Conservation (phyloP, 176 grass and related monocot species). For the Microstegium vimineum region DNA sequence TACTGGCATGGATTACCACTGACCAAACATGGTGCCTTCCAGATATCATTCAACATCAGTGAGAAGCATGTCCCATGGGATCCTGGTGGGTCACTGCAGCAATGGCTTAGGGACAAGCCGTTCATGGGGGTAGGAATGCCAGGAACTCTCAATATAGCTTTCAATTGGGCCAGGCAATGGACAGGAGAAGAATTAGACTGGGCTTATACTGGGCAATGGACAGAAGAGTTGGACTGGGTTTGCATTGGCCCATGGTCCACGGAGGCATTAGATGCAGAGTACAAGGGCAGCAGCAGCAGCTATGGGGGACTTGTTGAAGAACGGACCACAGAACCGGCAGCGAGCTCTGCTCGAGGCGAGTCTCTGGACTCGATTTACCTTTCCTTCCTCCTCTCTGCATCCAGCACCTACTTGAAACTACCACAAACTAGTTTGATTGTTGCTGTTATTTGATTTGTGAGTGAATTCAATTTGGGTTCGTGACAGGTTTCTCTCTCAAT, state of each 20-base stretch:
- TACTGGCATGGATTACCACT: neutral
- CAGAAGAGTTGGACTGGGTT: neutral
- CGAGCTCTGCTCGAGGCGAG: neutral
- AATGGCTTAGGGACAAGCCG: neutral
- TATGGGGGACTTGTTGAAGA: too few relatives aligned
- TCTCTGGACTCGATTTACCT: neutral
- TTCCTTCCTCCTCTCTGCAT: neutral
- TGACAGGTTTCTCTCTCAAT: neutral
- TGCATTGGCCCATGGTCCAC: neutral
- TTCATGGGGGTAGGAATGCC: neutral
- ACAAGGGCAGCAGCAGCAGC: neutral
- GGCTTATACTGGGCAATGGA: neutral
- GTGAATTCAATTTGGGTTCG: neutral
- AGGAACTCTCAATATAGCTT: neutral
- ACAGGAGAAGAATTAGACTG: neutral
- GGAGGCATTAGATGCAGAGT: too few relatives aligned
- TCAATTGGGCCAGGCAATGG: neutral
- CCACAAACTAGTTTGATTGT: neutral
- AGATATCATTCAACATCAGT: neutral
- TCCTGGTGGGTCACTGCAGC: neutral
- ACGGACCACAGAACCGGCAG: neutral
- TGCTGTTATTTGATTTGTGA: neutral
- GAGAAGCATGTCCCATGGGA: neutral
- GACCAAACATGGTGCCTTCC: neutral
- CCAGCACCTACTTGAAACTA: neutral